These are phyloP conservation scores for Athelia psychrophila DNA, from an alignment of 1,284 basidiomycete genomes.

Conservation along the genomic window DNA sequence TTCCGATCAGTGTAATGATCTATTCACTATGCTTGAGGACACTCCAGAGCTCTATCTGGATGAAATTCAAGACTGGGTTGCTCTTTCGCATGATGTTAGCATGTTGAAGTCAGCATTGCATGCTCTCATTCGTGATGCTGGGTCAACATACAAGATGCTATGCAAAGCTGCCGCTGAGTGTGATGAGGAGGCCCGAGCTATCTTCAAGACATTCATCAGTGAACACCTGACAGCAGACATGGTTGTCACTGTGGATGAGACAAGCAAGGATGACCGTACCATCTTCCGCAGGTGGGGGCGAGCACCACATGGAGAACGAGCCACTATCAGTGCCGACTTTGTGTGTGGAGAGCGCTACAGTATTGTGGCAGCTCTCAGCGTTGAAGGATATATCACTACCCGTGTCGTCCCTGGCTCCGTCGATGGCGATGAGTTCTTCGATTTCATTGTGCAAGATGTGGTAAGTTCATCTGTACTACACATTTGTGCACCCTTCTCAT, in stretches of 20 bases:
- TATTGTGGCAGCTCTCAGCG: conserved; percentile 10
- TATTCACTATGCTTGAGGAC: conserved; percentile 2
- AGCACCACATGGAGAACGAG: not conserved
- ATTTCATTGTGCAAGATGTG: conserved; percentile 21
- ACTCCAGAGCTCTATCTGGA: conserved; percentile 8
- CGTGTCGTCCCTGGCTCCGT: conserved; percentile 22
- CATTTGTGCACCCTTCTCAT: not conserved
- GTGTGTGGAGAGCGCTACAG: conserved; percentile 7
- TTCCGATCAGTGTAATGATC: not conserved
- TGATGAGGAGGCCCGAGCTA: not conserved
- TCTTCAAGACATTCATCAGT: not conserved
- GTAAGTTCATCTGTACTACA: conserved; percentile 5
- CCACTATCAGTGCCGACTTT: conserved; percentile 7
- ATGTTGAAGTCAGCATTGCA: not conserved
- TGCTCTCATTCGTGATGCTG: not conserved
- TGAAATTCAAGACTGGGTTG: conserved; percentile 8
- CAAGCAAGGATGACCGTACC: not conserved
- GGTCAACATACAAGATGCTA: not conserved
- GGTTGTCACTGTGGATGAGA: not conserved
- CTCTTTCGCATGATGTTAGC: conserved; percentile 2
- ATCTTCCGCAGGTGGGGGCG: not conserved
- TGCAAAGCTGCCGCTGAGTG: not conserved
- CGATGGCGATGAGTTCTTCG: conserved; percentile 19
- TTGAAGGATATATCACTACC: conserved; percentile 23
- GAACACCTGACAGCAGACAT: not conserved